Evolutionary conservation across 2,329 filamentous ascomycete genomes (phyloP).

Genomic region (Aspergillus pseudoglaucus): DNA sequence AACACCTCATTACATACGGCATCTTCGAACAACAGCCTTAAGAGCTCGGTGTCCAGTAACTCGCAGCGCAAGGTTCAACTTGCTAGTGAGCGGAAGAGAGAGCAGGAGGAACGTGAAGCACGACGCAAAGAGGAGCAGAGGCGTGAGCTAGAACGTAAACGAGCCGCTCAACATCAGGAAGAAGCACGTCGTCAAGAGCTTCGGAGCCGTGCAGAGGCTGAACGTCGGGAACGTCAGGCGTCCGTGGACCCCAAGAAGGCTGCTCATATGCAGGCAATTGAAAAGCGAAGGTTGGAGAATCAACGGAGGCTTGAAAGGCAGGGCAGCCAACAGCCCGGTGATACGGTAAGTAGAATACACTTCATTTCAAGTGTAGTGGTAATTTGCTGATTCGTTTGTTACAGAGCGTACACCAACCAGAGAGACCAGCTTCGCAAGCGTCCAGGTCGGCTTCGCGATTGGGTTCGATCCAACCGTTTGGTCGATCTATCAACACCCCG

Average conservation of each 20-base stretch:
- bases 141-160: slow-evolving; percentile 71
- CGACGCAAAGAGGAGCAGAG: slow-evolving; percentile 77
- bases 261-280: slow-evolving; percentile 55
- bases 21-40: slow-evolving; percentile 53
- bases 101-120: slow-evolving; percentile 73
- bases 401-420: slow-evolving; percentile 23
- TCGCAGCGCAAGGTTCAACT: slow-evolving; percentile 65
- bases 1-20: slow-evolving; percentile 56
- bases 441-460: slow-evolving; percentile 45
- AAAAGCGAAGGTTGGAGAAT: slow-evolving; percentile 45
- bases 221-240: slow-evolving; percentile 40
- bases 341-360: slow-evolving; percentile 27
- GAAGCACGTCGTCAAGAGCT: slow-evolving; percentile 58
- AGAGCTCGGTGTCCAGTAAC: slow-evolving; percentile 55
- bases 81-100: slow-evolving; percentile 71
- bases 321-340: slow-evolving; percentile 35
- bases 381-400: slow-evolving; percentile 3
- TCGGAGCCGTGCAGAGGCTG: slow-evolving; percentile 54
- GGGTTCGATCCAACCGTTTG: slow-evolving; percentile 47
- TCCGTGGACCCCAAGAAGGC: slow-evolving; percentile 59
- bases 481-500: slow-evolving; percentile 56
- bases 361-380: not conserved
- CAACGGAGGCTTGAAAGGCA: slow-evolving; percentile 41
- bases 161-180: slow-evolving; percentile 51
- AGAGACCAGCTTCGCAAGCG: slow-evolving; percentile 28